Percentiles rank a stretch among this genome's conserved stretches.
Evolutionary conservation across 495 filamentous ascomycete species (phyloP).

Genomic region (Cercophora sp.): DNA sequence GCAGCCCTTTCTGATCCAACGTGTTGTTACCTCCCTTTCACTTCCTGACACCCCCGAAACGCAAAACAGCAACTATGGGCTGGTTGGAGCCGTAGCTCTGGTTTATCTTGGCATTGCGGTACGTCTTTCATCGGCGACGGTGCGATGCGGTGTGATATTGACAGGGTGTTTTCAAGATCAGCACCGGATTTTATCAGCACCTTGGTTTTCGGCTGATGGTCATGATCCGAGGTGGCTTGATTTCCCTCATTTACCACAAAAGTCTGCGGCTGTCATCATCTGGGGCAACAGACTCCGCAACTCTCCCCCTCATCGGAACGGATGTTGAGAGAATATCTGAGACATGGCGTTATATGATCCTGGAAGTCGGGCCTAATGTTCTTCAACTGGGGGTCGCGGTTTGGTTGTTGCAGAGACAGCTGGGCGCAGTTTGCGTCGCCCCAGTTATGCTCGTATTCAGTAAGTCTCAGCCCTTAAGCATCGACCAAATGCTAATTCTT

Average conservation of each 20-base stretch:
- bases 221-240: constrained; percentile 22
- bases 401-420: constrained; percentile 7
- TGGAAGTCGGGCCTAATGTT: constrained; percentile 1
- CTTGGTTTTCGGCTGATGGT: constrained; percentile 23
- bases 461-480: not conserved
- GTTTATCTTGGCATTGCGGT: not conserved
- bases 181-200: constrained; percentile 11
- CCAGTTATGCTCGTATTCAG: constrained; percentile 17
- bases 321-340: constrained; percentile 24
- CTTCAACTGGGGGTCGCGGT: constrained; percentile 10
- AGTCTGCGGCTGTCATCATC: constrained; percentile 10
- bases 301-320: constrained; percentile 27
- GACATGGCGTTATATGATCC: constrained; percentile 6
- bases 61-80: constrained; percentile 39
- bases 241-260: constrained; percentile 24
- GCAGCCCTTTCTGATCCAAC: constrained; percentile 27
- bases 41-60: constrained; percentile 29
- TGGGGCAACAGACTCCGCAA: constrained; percentile 13
- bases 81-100: constrained; percentile 19
- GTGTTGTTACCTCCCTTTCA: constrained; percentile 12
- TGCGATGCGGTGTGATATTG: constrained; percentile 46
- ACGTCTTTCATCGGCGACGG: not conserved
- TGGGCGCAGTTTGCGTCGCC: constrained; percentile 13
- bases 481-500: not conserved
- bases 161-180: constrained; percentile 42